Conservation (phyloP, 257 asterid genomes). For the Ocimum tenuiflorum region DNA sequence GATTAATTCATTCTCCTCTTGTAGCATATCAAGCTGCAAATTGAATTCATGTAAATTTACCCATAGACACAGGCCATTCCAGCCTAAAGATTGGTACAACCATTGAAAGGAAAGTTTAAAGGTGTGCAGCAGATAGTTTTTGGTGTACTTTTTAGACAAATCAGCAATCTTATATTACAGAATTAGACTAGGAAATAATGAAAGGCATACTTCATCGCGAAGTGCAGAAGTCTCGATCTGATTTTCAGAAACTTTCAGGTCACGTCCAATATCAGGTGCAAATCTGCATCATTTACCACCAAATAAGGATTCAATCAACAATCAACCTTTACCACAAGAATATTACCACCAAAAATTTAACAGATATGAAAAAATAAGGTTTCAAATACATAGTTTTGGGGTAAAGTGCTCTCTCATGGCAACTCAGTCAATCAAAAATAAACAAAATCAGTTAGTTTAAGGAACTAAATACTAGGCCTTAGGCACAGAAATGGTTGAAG, state of each 20-base stretch:
- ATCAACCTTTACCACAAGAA: neutral
- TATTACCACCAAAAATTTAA: neutral
- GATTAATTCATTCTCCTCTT: slow-evolving; percentile 80
- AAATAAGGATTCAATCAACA: slow-evolving; percentile 10
- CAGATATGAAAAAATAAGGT: neutral
- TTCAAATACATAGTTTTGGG: too few species aligned
- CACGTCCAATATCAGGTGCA: slow-evolving; percentile 59
- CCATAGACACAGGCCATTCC: neutral
- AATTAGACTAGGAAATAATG: neutral
- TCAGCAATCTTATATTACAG: neutral
- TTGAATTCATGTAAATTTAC: slow-evolving; percentile 19
- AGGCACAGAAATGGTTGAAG: neutral
- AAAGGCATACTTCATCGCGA: slow-evolving; percentile 77
- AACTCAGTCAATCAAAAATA: neutral
- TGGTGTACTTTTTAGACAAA: slow-evolving; percentile 1
- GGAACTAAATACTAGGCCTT: neutral
- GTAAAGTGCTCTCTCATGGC: neutral
- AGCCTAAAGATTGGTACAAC: slow-evolving; percentile 12
- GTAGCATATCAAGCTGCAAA: slow-evolving; percentile 95
- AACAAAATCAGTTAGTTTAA: neutral
- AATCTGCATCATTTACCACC: slow-evolving; percentile 47
- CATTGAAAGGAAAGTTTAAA: slow-evolving; percentile 3
- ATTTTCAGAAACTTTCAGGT: slow-evolving; percentile 61
- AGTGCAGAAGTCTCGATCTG: slow-evolving; percentile 83
- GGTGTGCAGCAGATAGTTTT: neutral